Evolutionary conservation across 2,329 filamentous ascomycete genomes (phyloP), one percentile per base, ranked within the genome.

Genomic region (Piedraia hortae): DNA sequence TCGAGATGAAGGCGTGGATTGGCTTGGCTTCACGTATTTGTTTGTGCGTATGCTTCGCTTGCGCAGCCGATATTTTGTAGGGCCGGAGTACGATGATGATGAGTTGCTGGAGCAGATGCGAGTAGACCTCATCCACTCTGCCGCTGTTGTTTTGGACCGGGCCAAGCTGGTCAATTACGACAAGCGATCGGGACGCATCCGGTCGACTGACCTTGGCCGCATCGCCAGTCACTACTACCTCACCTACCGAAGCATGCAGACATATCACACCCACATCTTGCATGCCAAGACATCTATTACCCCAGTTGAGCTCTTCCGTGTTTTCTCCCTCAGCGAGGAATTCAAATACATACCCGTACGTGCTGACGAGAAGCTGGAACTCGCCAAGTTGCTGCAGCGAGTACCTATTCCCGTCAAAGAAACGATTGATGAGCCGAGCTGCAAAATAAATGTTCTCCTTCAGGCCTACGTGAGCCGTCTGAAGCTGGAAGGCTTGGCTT

Each of bases 211-310:
- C 44, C 66, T 97, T 24, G 85, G 88, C 23, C 69, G 85, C 18
- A 88, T 97, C 34, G 73, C 88, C 4, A 93, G 82, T 8, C 85
- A 97, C 45, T 97, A 97, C 53, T 97, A 97, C 52, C 91, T 97
- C 39, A 85, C 78, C 0, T 67, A 90, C 45, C 75, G 65, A 34
- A 93, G 82, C 8, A 97, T 97, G 85, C 60, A 82, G 33, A 91
- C 75, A 1, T 97, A 97, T 52, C 90, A 90, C 43, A 74, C 73
- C 41, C 70, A 93, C 33, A 75, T 97, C 21, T 80, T 91, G 41
- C 78, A 82, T 8, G 77, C 71, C 6, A 85, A 91, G 35, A 77
- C 73, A 12, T n/a, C n/a, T n/a, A 17, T 17, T 10, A 17, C 16
- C 16, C 74, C 74, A 4, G 90, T 97, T 31, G 85, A 97, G 47